A percentile compares a stretch with the other conserved stretches of the same genome.
Conservation (phyloP, 768 basidiomycete genomes). For the Agrocybe praecox region DNA sequence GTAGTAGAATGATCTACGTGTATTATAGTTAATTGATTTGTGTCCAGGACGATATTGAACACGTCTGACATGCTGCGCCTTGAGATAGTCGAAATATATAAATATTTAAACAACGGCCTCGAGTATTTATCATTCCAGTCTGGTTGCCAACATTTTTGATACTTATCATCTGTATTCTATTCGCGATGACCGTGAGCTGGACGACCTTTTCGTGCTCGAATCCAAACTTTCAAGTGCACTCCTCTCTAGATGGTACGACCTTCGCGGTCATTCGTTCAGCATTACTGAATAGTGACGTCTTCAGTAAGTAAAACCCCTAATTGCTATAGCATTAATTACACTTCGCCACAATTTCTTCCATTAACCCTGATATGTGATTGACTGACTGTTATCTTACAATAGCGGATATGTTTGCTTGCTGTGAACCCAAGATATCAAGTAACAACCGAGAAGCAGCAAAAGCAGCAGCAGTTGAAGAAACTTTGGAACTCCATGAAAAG, state of each 20-base stretch:
- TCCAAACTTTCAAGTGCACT: slow-evolving; percentile 59
- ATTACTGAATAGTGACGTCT: slow-evolving; percentile 60
- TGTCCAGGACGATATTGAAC: neutral
- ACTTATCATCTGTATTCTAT: neutral
- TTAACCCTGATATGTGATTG: neutral
- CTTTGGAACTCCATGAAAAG: slow-evolving; percentile 58
- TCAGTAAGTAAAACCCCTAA: slow-evolving; percentile 46
- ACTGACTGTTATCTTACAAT: slow-evolving; percentile 12
- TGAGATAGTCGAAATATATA: neutral
- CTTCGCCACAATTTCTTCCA: slow-evolving; percentile 3
- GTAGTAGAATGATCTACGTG: neutral
- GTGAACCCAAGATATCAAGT: slow-evolving; percentile 32
- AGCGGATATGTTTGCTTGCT: slow-evolving; percentile 74
- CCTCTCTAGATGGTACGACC: slow-evolving; percentile 48
- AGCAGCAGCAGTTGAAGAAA: slow-evolving; percentile 23
- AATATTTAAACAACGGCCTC: slow-evolving; percentile 7
- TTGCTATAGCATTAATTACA: neutral
- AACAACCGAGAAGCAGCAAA: no score
- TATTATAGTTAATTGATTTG: neutral
- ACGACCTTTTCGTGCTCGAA: slow-evolving; percentile 45
- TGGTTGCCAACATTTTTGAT: neutral
- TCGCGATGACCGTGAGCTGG: slow-evolving; percentile 25
- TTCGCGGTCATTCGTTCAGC: slow-evolving; percentile 53
- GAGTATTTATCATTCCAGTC: slow-evolving; percentile 6
- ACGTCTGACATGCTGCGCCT: slow-evolving; percentile 23